phyloP scores from a whole-genome alignment of 768 basidiomycete genomes.

The Pleurotus ostreatus region DNA sequence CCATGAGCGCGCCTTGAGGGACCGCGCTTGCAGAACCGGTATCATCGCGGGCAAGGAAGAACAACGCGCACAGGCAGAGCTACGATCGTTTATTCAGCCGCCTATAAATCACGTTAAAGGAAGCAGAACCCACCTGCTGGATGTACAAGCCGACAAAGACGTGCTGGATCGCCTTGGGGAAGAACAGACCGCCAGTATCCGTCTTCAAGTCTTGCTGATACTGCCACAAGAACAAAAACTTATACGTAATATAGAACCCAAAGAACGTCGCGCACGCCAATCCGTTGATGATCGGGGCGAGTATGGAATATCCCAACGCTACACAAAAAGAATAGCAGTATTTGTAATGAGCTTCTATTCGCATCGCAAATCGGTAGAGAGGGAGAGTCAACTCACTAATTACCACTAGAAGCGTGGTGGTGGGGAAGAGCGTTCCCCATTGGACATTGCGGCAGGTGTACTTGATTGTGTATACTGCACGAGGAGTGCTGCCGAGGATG shows the following conservation, averaged over 20 bases:
- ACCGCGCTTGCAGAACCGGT: conserved; percentile 52
- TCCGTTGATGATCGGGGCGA: conserved; percentile 92
- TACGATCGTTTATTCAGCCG: not conserved
- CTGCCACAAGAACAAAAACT: conserved; percentile 82
- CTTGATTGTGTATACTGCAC: conserved; percentile 81
- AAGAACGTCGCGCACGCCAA: conserved; percentile 81
- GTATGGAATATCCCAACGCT: conserved; percentile 81
- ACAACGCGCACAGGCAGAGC: conserved; percentile 78
- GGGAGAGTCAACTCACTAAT: conserved; percentile 53
- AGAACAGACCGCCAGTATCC: conserved; percentile 93
- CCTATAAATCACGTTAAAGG: not conserved
- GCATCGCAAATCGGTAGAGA: not conserved
- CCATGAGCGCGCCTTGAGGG: conserved; percentile 77
- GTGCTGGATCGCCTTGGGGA: conserved; percentile 91
- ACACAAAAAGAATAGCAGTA: not conserved
- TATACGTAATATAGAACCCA: conserved; percentile 79
- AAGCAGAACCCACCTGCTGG: conserved; percentile 43
- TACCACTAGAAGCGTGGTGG: conserved; percentile 73
- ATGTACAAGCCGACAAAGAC: conserved; percentile 93
- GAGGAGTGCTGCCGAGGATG: conserved; percentile 85
- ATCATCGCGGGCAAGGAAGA: conserved; percentile 77
- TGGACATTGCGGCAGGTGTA: conserved; percentile 60
- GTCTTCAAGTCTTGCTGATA: conserved; percentile 61
- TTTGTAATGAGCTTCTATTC: not conserved
- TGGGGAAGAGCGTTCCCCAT: conserved; percentile 78